Evolutionary conservation across 257 asterid genomes (phyloP).

Genomic region (Rubia yunnanensis): DNA sequence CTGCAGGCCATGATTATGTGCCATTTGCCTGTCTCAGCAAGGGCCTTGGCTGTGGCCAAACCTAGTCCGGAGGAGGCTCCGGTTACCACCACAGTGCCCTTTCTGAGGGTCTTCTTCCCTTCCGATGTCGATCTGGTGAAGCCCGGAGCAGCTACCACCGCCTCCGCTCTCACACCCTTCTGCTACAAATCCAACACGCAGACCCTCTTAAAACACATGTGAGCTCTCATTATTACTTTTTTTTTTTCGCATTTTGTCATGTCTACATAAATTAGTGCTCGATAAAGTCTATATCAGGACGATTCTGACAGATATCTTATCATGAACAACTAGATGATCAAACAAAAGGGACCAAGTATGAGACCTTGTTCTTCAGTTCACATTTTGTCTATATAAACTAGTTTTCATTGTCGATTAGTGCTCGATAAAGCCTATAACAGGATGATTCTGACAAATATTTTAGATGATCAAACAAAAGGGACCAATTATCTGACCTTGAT

Average conservation of each 20-base stretch:
- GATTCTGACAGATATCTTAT: neutral
- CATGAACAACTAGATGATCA: too few relatives aligned
- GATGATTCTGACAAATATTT: neutral
- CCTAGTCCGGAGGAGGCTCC: constrained; percentile 93
- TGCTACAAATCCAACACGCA: neutral
- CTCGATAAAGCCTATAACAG: neutral
- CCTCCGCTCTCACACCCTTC: constrained; percentile 36
- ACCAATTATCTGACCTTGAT: constrained; percentile 31
- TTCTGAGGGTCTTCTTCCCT: constrained; percentile 61
- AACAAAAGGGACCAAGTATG: too few relatives aligned
- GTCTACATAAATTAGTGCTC: too few relatives aligned
- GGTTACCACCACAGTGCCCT: constrained; percentile 61
- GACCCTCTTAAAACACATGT: too few relatives aligned
- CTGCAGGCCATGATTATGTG: constrained; percentile 89
- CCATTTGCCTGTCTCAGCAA: constrained; percentile 85
- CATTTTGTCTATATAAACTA: neutral
- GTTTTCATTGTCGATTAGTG: neutral
- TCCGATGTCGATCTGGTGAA: constrained; percentile 35
- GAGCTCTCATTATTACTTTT: too few relatives aligned
- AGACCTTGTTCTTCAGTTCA: too few relatives aligned
- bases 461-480: neutral
- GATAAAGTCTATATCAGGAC: neutral
- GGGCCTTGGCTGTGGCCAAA: constrained; percentile 74
- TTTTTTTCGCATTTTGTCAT: too few relatives aligned
- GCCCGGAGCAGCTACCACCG: constrained; percentile 49